Evolutionary conservation across 1,284 basidiomycete genomes (phyloP), one percentile per base, ranked within the genome.

Genomic region (Calocybe gambosa): DNA sequence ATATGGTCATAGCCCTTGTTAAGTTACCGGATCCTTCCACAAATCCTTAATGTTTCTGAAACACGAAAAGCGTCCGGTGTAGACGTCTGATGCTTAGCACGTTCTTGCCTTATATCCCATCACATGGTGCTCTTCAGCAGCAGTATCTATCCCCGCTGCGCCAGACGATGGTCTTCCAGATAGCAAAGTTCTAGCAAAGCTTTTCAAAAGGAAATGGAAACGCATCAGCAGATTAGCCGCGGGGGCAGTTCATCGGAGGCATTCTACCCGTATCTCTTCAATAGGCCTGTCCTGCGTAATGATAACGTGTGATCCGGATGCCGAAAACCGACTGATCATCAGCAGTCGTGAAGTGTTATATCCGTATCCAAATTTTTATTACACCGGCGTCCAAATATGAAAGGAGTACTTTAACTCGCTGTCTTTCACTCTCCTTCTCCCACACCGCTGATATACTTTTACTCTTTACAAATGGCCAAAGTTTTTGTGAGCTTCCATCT

Each of bases 401-500:
- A 43, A 13, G 19, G 21, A 38, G 15, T 15, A 18, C 6, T 7
- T 37, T 23, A 31, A 29, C 44, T 21, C 38, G 26, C 41, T 39
- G 23, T 18, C 26, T 23, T 10, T 35, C 25, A 28, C 35, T 28
- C 44, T 7, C 28, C n/a, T 40, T 34, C 39, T 26, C 37, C 35
- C 34, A 20, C 3, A 18, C 29, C 18, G n/a, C n/a, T n/a, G n/a
- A n/a, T n/a, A n/a, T n/a, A n/a, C n/a, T n/a, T n/a, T n/a, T n/a
- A n/a, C n/a, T 8, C 19, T 16, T 15, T 31, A 31, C 25, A 35
- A 59, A n/a, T 61, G 58, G 53, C 56, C 21, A 51, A 61, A 51
- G 50, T 59, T 25, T 60, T 46, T 37, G 60, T 60, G 45, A 25
- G 56, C 15, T n/a, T n/a, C n/a, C n/a, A n/a, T n/a, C n/a, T n/a